phyloP scores from a whole-genome alignment of 768 basidiomycete species.

The Russula compacta region DNA sequence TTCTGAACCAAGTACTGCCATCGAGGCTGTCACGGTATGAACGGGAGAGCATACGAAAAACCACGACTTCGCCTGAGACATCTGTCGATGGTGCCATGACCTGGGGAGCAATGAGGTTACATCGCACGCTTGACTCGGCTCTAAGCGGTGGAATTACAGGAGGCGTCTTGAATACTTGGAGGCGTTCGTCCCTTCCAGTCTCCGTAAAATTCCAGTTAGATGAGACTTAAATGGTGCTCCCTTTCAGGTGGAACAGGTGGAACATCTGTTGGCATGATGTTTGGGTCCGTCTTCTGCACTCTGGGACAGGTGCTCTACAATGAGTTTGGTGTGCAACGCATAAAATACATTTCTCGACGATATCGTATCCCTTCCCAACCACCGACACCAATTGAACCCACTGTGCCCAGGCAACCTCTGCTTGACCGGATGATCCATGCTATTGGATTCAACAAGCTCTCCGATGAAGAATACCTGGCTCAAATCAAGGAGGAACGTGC shows the following conservation, averaged over 20 bases:
- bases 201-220: not conserved
- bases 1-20: constrained; percentile 38
- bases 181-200: constrained; percentile 37
- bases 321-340: constrained; percentile 49
- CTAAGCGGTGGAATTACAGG: constrained; percentile 65
- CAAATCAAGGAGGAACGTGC: constrained; percentile 51
- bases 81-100: constrained; percentile 24
- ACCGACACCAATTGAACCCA: not conserved
- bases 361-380: constrained; percentile 5
- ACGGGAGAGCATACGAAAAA: constrained; percentile 30
- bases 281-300: constrained; percentile 49
- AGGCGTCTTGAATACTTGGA: constrained; percentile 47
- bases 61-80: constrained; percentile 20
- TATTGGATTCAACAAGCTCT: constrained; percentile 47
- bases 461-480: constrained; percentile 65
- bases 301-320: constrained; percentile 63
- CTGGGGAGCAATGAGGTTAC: constrained; percentile 46
- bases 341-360: constrained; percentile 45
- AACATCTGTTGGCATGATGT: constrained; percentile 48
- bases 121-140: constrained; percentile 61
- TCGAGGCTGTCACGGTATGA: constrained; percentile 36
- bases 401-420: constrained; percentile 22
- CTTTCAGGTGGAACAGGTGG: constrained; percentile 51
- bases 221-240: constrained; percentile 1
- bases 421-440: constrained; percentile 34